phyloP scores from a whole-genome alignment of 768 basidiomycete genomes.

The Chalciporus pseudorubinellus region DNA sequence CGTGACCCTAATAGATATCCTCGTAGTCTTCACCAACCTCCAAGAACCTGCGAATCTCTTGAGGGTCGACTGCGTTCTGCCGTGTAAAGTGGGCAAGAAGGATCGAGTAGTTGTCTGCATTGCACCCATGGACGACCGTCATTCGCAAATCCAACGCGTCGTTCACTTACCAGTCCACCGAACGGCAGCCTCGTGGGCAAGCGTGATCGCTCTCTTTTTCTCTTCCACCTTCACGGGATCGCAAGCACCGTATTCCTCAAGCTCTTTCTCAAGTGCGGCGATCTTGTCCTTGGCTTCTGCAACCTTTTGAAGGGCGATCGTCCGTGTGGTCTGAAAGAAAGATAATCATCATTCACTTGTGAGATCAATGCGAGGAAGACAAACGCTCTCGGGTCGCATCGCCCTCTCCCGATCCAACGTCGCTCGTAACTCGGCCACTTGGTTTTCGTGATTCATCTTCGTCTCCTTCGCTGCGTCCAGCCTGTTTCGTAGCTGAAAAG shows the following conservation, averaged over 20 bases:
- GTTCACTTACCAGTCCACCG: slow-evolving; percentile 81
- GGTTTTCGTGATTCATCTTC: slow-evolving; percentile 39
- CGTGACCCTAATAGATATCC: slow-evolving; percentile 49
- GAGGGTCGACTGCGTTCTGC: slow-evolving; percentile 53
- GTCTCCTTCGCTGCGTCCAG: slow-evolving; percentile 50
- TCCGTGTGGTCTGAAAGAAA: slow-evolving; percentile 52
- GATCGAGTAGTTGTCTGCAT: slow-evolving; percentile 66
- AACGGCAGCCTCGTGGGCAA: slow-evolving; percentile 80
- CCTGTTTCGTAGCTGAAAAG: slow-evolving; percentile 54
- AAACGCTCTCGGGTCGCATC: slow-evolving; percentile 57
- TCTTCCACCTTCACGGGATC: slow-evolving; percentile 82
- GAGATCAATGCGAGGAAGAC: slow-evolving; percentile 11
- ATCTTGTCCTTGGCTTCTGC: slow-evolving; percentile 48
- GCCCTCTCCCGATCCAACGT: slow-evolving; percentile 51
- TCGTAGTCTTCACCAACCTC: slow-evolving; percentile 75
- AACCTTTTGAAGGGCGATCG: slow-evolving; percentile 50
- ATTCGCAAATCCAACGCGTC: not conserved
- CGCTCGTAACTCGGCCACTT: slow-evolving; percentile 48
- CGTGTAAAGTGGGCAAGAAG: slow-evolving; percentile 65
- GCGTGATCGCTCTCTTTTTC: slow-evolving; percentile 63
- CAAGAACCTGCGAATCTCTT: slow-evolving; percentile 65
- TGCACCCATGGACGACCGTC: not conserved
- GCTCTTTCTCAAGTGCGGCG: slow-evolving; percentile 57
- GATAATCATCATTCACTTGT: not conserved
- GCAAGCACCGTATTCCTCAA: slow-evolving; percentile 75